Base-by-base conservation (phyloP, 106 monocot species). In the Acanthochlamys bracteata region DNA sequence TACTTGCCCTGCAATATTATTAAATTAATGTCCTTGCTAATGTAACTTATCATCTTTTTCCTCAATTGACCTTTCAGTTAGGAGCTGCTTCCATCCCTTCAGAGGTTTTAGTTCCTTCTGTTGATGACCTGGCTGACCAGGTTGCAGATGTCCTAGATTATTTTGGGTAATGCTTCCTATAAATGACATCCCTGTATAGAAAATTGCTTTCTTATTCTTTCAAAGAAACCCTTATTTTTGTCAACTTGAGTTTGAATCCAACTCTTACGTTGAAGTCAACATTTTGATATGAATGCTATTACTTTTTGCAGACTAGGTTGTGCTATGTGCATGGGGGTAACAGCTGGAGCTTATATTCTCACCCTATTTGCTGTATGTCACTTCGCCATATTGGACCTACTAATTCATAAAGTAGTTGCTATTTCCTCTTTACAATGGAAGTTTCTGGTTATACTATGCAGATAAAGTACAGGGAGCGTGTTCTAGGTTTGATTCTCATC, bases 341-440 rank as follows among this genome's bases (percentile, higher is more conserved):
- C 81, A 61, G 89, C 89, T 24, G 89, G 89, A 53, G 89, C 89
- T 67, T 89, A 89, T 59, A 69, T 89, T 65, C 81, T 89, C 19
- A 76, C 89, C 19, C 84, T 84, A 52, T 89, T 89, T 66, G 84
- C 89, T 58, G 89, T 89, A 79, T 39, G 75, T 73, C 11, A 11
- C 26, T 9, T 39, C 10, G 0, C 45, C 23, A 26, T n/a, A 56
- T 15, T 24, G 10, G 0, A 17, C 4, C 39, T 11, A 24, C 39
- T 33, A 20, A 15, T 39, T 42, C 55, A 11, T 39, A 2, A 6
- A 26, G 17, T 49, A 10, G 49, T 17, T 49, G 1, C 15, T 49
- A 6, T 49, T 43, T 7, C 43, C 43, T 8, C 13, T 43, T 43
- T 10, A 20, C 19, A 64, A 51, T 55, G 64, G 21, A 42, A 16